phyloP scores from a whole-genome alignment of 1,284 basidiomycete genomes.

The Rugosomyces carneus region DNA sequence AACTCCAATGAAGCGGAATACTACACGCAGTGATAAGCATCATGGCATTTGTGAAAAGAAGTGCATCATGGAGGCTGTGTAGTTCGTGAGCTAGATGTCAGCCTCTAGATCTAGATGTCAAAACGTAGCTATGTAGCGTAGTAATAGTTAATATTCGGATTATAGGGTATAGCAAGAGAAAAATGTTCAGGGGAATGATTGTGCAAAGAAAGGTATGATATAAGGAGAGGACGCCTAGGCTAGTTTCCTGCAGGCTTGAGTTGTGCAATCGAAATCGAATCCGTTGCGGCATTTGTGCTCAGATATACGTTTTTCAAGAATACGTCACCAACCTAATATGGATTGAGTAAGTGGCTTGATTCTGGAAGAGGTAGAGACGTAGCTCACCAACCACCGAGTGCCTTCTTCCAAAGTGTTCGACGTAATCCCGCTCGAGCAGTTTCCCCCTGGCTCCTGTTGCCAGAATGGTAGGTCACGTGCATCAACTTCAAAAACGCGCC shows the following conservation, averaged over 20 bases:
- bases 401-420: conserved; percentile 26
- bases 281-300: conserved; percentile 53
- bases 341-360: background rate
- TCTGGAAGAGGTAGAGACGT: background rate
- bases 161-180: background rate
- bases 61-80: too few relatives aligned
- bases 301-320: conserved; percentile 65
- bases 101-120: too few relatives aligned
- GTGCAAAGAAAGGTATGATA: background rate
- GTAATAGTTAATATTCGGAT: background rate
- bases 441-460: conserved; percentile 49
- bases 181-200: background rate
- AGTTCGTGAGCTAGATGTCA: too few relatives aligned
- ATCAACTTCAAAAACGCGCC: conserved; percentile 51
- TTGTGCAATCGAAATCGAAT: conserved; percentile 53
- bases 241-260: conserved; percentile 12
- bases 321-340: conserved; percentile 40
- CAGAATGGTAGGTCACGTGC: conserved; percentile 63
- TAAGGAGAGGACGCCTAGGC: background rate
- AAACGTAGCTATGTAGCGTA: background rate
- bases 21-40: background rate
- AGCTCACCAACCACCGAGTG: conserved; percentile 53
- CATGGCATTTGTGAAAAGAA: too few relatives aligned
- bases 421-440: conserved; percentile 67
- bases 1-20: background rate